Percentiles rank a stretch among this genome's conserved stretches.
Conservation (phyloP, 768 basidiomycete species). For the Mycena maculata region DNA sequence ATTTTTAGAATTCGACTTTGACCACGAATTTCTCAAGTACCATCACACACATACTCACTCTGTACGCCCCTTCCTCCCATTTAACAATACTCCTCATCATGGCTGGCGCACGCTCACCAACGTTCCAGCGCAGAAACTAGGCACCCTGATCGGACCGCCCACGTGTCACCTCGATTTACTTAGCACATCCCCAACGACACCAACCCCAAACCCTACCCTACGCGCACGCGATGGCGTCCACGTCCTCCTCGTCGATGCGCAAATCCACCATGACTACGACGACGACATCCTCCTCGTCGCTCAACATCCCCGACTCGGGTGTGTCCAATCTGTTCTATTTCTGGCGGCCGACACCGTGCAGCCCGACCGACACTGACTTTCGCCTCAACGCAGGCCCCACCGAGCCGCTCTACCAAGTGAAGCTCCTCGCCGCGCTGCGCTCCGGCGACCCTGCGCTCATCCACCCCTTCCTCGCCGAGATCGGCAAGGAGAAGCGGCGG, state of each 20-base stretch:
- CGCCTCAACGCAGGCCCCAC: constrained; percentile 8
- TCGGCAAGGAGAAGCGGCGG: constrained; percentile 71
- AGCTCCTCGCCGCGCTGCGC: constrained; percentile 70
- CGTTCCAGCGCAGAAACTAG: neutral
- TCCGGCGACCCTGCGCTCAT: constrained; percentile 81
- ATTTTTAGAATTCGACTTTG: too few species aligned
- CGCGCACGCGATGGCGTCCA: neutral
- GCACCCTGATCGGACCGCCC: neutral
- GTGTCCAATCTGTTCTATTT: neutral
- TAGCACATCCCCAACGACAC: constrained; percentile 1
- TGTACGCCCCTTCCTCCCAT: neutral
- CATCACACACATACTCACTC: too few species aligned
- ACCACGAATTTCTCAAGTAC: too few species aligned
- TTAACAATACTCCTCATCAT: too few species aligned
- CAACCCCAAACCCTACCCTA: neutral
- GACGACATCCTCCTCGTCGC: constrained; percentile 33
- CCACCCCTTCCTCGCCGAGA: constrained; percentile 85
- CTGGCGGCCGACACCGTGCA: neutral
- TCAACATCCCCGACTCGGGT: constrained; percentile 23
- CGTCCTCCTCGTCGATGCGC: too few species aligned
- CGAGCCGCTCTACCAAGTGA: constrained; percentile 73
- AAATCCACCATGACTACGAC: constrained; percentile 12
- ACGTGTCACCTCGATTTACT: constrained; percentile 5
- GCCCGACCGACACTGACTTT: neutral
- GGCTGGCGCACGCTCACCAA: neutral